A percentile compares a stretch with the other conserved stretches of the same genome.
These are phyloP conservation scores for Dactylellina haptotyla DNA, from an alignment of 2,329 filamentous ascomycete species.

Conservation along the genomic window DNA sequence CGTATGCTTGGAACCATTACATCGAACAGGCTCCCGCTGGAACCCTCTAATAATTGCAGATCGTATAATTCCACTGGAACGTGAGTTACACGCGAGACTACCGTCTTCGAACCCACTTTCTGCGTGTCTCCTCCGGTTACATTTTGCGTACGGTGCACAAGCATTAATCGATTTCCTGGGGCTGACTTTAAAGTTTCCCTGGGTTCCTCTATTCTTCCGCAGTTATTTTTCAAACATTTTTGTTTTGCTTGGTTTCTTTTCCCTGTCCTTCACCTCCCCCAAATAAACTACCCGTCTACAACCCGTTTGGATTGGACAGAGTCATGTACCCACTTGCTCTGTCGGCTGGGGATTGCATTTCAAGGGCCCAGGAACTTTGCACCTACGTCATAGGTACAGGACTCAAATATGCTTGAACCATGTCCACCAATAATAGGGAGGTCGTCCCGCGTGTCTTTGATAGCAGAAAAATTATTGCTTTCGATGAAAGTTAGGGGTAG, in stretches of 20 bases:
- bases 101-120: not conserved
- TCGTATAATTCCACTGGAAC: slow-evolving; percentile 42
- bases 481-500: slow-evolving; percentile 52
- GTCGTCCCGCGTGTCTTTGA: slow-evolving; percentile 54
- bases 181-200: not conserved
- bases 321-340: slow-evolving; percentile 40
- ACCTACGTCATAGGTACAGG: slow-evolving; percentile 42
- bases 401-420: not conserved
- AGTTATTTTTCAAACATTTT: too few relatives aligned
- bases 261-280: not conserved
- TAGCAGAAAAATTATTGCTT: slow-evolving; percentile 27
- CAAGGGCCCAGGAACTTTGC: slow-evolving; percentile 9
- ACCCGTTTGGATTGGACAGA: not conserved
- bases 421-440: slow-evolving; percentile 50
- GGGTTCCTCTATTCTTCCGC: not conserved
- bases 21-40: slow-evolving; percentile 43
- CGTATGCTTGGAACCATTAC: too few relatives aligned
- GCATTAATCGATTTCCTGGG: not conserved
- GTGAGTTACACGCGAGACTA: slow-evolving; percentile 48
- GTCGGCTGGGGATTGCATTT: slow-evolving; percentile 30
- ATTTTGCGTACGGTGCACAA: not conserved
- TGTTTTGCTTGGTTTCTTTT: not conserved
- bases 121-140: not conserved
- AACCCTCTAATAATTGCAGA: slow-evolving; percentile 44
- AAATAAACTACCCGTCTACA: not conserved